Evolutionary conservation across 164 flowering plant species (phyloP), one percentile per base, ranked within the genome.

Genomic region (Umbellularia californica): DNA sequence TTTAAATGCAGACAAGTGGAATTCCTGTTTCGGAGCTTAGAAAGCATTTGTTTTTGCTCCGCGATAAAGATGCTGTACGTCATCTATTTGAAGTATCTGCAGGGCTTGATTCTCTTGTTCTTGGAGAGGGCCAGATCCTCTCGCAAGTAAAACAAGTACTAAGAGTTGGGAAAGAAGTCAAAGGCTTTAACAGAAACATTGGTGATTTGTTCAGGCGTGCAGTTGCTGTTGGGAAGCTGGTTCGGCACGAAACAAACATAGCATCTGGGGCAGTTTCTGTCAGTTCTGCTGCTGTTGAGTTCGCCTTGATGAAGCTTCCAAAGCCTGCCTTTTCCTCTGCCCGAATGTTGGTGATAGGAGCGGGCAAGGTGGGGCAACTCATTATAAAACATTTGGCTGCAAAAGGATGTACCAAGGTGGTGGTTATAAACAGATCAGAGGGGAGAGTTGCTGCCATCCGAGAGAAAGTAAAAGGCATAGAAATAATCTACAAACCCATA

Each of bases 331-430:
- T 85, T 71, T 71, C 85, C 27, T 79, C 84, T 74, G 93, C 94
- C 9, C 80, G 92, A 70, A 90, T 92, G 92, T 70, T 93, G 82
- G 91, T 95, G 10, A 82, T 92, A 75, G 99, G 98, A 58, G 98
- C 99, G 30, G 99, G 99, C 30, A 93, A 90, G 80, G 92, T 95
- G 99, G 99, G 99, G 14, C 93, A 93, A 82, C 98, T 95, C 74
- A 96, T 95, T 74, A 90, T 95, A 82, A 93, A 90, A 71, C 99
- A 95, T 83, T 87, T 95, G 85, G 97, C 84, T 3, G 87, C 98
- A 52, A 95, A 95, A 80, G 99, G 99, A 3, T 95, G 95, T 87
- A 88, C 84, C 19, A 87, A 84, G 74, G 87, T 95, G 88, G 93
- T 92, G 62, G 98, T 93, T 65, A 92, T 92, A 15, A 92, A 95